Evolutionary conservation across 140 eudicot species (phyloP).

Genomic region (Flaveria floridana): DNA sequence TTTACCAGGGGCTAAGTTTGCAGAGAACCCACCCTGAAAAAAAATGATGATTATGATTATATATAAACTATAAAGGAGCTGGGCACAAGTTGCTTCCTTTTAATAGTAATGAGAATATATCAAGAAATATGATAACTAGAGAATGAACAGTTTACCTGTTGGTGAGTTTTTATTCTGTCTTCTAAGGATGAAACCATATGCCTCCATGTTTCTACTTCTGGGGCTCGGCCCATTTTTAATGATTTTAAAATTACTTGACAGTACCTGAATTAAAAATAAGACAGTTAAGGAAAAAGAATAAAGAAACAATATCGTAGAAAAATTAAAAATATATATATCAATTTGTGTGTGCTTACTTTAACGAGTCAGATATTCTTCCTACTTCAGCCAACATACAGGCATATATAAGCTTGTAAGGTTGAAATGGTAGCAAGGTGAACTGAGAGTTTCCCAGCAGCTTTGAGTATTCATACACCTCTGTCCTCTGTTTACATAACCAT

Average conservation of each 20-base stretch:
- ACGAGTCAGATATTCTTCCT: slow-evolving; percentile 84
- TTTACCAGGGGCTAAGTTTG: slow-evolving; percentile 83
- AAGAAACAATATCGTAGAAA: slow-evolving; percentile 14
- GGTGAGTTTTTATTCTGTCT: slow-evolving; percentile 85
- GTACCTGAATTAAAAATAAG: slow-evolving; percentile 54
- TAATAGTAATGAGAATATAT: background rate
- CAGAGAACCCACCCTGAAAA: slow-evolving; percentile 86
- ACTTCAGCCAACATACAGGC: slow-evolving; percentile 98
- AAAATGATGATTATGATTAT: background rate
- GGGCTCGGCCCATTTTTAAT: slow-evolving; percentile 81
- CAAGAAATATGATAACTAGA: slow-evolving; percentile 1
- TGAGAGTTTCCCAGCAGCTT: slow-evolving; percentile 88
- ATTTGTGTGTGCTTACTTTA: slow-evolving; percentile 49
- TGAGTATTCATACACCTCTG: slow-evolving; percentile 89
- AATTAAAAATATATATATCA: background rate
- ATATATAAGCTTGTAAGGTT: slow-evolving; percentile 86
- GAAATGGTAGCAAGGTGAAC: slow-evolving; percentile 80
- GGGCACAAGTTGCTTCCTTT: no score
- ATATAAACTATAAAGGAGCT: no score
- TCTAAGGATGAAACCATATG: slow-evolving; percentile 75
- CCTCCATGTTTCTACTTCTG: slow-evolving; percentile 71
- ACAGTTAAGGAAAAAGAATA: slow-evolving; percentile 5
- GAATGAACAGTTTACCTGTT: slow-evolving; percentile 56
- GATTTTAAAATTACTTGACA: slow-evolving; percentile 81
- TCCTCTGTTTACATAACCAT: slow-evolving; percentile 53